Evolutionary conservation across 176 grass and related monocot genomes (phyloP).

Genomic region (Thalia dealbata): DNA sequence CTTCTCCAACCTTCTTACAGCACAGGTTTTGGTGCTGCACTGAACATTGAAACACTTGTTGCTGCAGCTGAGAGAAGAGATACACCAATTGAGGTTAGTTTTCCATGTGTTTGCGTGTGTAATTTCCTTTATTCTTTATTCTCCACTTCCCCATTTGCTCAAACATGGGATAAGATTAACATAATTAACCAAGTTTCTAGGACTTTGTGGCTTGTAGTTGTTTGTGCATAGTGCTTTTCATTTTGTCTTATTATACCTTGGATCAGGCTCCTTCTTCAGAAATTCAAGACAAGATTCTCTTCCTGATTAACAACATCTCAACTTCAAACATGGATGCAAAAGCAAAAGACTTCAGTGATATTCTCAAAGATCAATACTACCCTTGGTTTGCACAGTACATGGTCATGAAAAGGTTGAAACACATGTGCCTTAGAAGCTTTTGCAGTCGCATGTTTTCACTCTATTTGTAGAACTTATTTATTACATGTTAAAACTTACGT

Average conservation of each 20-base stretch:
- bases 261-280: slow-evolving; percentile 69
- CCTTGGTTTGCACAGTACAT: slow-evolving; percentile 97
- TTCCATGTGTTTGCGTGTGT: slow-evolving; percentile 10
- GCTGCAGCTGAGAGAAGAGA: slow-evolving; percentile 91
- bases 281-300: slow-evolving; percentile 93
- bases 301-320: slow-evolving; percentile 97
- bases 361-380: slow-evolving; percentile 64
- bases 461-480: neutral
- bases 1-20: slow-evolving; percentile 58
- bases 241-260: neutral
- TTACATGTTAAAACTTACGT: neutral
- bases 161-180: no score
- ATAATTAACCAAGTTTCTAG: no score
- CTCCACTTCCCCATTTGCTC: no score
- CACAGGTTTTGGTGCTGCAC: slow-evolving; percentile 74
- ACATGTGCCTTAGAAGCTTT: neutral
- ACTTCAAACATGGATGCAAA: slow-evolving; percentile 76
- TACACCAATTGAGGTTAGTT: slow-evolving; percentile 69
- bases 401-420: slow-evolving; percentile 89
- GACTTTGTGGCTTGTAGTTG: neutral
- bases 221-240: neutral
- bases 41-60: slow-evolving; percentile 98
- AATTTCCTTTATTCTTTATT: no score
- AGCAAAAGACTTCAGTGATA: slow-evolving; percentile 82
- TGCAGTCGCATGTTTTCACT: slow-evolving; percentile 12